phyloP scores from a whole-genome alignment of 371 early-diverging fungal genomes.

The Coemansia linderi region DNA sequence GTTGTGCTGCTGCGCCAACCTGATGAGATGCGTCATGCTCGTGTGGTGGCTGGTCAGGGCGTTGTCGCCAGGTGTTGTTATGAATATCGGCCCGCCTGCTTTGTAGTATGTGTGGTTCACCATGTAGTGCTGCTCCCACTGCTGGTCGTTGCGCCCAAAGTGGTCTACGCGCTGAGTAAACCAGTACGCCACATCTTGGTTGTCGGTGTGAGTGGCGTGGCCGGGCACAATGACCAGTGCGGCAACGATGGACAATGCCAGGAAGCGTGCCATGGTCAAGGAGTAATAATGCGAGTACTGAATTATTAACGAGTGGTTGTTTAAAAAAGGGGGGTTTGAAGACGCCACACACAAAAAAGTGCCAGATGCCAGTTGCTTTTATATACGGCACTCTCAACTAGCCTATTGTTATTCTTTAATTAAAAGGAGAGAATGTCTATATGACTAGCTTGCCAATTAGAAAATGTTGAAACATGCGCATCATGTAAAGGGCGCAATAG shows the following conservation, averaged over 20 bases:
- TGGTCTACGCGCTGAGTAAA: conserved; percentile 63
- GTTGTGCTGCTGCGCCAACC: conserved; percentile 26
- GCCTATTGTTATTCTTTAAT: not conserved
- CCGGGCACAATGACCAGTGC: not conserved
- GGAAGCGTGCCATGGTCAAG: not conserved
- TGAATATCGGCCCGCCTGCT: conserved; percentile 62
- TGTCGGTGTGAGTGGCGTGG: not conserved
- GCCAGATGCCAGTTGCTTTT: not conserved
- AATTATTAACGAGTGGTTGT: not conserved
- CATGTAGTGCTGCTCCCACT: conserved; percentile 62
- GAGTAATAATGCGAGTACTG: not conserved
- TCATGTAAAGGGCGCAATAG: not conserved
- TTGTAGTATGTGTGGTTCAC: conserved; percentile 62
- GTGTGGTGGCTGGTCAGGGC: conserved; percentile 5
- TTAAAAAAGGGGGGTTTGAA: not conserved
- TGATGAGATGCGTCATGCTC: conserved; percentile 17
- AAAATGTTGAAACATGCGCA: not conserved
- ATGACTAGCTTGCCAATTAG: not conserved
- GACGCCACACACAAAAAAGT: not conserved
- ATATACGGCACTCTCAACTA: not conserved
- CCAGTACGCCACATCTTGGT: conserved; percentile 6
- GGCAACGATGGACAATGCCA: not conserved
- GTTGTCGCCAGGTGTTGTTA: conserved; percentile 10
- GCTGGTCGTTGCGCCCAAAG: conserved; percentile 40
- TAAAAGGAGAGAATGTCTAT: not conserved